A percentile compares a stretch with the other conserved stretches of the same genome.
These are phyloP conservation scores for Aphanoascus verrucosus DNA, from an alignment of 2,329 filamentous ascomycete species.

Conservation along the genomic window DNA sequence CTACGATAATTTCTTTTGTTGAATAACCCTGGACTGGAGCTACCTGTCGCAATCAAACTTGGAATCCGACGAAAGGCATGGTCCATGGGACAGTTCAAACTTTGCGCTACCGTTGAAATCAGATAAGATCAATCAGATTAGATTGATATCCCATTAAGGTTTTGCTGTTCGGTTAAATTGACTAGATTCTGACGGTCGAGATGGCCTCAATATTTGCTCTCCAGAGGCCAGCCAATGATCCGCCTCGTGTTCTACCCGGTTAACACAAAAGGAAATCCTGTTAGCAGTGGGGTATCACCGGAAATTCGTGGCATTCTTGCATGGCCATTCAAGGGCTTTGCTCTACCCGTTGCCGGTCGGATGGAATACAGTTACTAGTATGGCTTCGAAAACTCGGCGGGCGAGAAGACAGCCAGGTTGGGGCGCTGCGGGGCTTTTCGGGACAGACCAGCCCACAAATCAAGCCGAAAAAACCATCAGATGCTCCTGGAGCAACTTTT, in stretches of 20 bases:
- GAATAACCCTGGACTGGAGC: too few relatives aligned
- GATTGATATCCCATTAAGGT: neutral
- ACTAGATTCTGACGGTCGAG: neutral
- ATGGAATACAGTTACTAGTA: too few relatives aligned
- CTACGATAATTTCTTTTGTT: too few relatives aligned
- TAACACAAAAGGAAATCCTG: neutral
- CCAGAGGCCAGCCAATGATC: neutral
- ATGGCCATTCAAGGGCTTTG: neutral
- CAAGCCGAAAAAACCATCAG: too few relatives aligned
- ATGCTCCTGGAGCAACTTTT: too few relatives aligned
- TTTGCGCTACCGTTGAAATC: neutral
- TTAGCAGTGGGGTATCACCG: neutral
- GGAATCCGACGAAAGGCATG: neutral
- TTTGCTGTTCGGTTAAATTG: neutral
- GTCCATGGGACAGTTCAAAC: neutral
- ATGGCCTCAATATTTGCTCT: too few relatives aligned
- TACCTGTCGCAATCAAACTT: neutral
- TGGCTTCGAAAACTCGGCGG: too few relatives aligned
- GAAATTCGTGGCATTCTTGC: neutral
- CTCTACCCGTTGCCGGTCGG: neutral
- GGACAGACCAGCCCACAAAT: too few relatives aligned
- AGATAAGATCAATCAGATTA: conserved; percentile 11
- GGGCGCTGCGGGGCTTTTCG: too few relatives aligned
- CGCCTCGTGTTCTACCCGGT: neutral
- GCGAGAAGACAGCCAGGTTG: too few relatives aligned